A percentile compares a stretch with the other conserved stretches of the same genome.
phyloP scores from a whole-genome alignment of 345 rosid genomes.

The Pistacia integerrima region DNA sequence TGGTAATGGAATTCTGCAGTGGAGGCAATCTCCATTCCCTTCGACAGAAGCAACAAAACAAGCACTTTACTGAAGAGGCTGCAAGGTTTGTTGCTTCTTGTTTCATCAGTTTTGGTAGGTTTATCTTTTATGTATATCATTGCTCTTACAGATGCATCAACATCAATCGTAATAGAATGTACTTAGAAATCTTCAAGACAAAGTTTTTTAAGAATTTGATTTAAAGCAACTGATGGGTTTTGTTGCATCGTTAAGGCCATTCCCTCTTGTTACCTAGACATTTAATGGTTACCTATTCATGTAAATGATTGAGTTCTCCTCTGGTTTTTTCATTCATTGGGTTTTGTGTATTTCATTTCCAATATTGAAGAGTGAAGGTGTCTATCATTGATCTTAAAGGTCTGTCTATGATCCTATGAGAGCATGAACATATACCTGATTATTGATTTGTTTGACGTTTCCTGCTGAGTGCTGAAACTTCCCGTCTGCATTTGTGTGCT shows the following conservation, averaged over 20 bases:
- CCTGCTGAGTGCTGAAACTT: neutral
- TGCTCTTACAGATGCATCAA: neutral
- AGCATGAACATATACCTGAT: too few species aligned
- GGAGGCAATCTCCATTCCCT: slow-evolving; percentile 83
- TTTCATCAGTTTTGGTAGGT: neutral
- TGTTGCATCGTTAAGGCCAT: neutral
- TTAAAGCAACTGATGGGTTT: neutral
- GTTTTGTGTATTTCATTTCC: neutral
- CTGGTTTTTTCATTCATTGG: neutral
- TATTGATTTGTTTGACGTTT: neutral
- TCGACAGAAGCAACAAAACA: slow-evolving; percentile 70
- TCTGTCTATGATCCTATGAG: neutral
- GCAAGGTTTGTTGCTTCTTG: slow-evolving; percentile 41
- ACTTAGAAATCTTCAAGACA: neutral
- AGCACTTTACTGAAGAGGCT: slow-evolving; percentile 71
- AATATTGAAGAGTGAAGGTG: neutral
- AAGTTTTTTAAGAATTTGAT: too few species aligned
- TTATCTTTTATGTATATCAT: neutral
- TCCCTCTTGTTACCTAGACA: neutral
- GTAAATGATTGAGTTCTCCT: neutral
- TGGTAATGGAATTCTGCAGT: slow-evolving; percentile 80
- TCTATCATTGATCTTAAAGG: neutral
- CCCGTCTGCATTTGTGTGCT: neutral
- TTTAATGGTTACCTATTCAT: neutral
- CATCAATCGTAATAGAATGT: neutral